Evolutionary conservation across 208 protist genomes (phyloP).

Genomic region (Trypanosoma avium): DNA sequence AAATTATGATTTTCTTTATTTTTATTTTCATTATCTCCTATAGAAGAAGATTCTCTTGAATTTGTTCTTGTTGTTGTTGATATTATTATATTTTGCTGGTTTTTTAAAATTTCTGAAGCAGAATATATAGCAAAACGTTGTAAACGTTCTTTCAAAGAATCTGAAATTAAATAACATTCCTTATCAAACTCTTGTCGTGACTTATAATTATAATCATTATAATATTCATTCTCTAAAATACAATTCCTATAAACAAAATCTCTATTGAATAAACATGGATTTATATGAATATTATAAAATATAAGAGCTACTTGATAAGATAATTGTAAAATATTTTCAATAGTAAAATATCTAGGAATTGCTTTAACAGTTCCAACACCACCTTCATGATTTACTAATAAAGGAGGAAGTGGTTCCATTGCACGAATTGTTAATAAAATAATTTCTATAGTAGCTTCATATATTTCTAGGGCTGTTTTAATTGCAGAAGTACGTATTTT

Average conservation of each 20-base stretch:
- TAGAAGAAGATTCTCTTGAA: background rate
- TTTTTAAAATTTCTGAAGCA: constrained; percentile 5
- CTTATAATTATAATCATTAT: constrained; percentile 1
- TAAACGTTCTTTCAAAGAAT: constrained; percentile 18
- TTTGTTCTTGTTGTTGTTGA: background rate
- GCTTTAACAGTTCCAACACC: constrained; percentile 12
- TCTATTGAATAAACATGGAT: constrained; percentile 3
- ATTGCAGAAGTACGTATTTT: constrained; percentile 4
- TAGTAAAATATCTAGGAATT: constrained; percentile 10
- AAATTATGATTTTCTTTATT: background rate
- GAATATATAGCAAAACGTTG: background rate
- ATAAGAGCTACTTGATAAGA: constrained; percentile 16
- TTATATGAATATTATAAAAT: constrained; percentile 2
- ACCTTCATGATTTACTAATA: constrained; percentile 3
- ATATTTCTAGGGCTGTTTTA: constrained; percentile 11
- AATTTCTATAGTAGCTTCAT: constrained; percentile 15
- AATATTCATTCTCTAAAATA: constrained; percentile 13
- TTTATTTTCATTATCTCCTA: background rate
- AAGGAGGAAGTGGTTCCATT: constrained; percentile 21
- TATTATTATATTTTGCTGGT: background rate
- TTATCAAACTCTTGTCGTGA: constrained; percentile 2
- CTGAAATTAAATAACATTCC: constrained; percentile 6
- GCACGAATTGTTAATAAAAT: constrained; percentile 17
- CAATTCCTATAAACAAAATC: background rate
- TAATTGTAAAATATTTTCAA: constrained; percentile 7